Conservation (phyloP, 805 yeast species). For the Ogataea salicorniae region DNA sequence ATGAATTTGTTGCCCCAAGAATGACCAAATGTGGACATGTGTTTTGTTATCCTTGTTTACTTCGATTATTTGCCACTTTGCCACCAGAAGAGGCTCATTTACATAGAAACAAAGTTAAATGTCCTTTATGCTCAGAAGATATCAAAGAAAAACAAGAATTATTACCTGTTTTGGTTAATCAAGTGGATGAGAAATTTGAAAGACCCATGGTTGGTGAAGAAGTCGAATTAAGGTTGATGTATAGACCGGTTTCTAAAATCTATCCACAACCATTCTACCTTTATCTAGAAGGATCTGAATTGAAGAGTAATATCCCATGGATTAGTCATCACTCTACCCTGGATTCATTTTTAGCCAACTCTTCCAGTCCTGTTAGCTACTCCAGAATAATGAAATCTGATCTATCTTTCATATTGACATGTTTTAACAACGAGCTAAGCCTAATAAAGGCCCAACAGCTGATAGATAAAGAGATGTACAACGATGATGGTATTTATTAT, state of each 20-base stretch:
- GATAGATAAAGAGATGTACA: conserved; percentile 55
- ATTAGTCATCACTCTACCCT: conserved; percentile 25
- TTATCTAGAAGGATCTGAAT: conserved; percentile 19
- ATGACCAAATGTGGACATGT: conserved; percentile 96
- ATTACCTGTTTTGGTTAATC: conserved; percentile 57
- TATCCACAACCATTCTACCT: conserved; percentile 29
- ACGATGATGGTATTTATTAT: conserved; percentile 53
- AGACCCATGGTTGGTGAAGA: conserved; percentile 54
- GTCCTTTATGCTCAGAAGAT: conserved; percentile 73
- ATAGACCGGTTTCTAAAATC: conserved; percentile 31
- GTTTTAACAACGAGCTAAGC: conserved; percentile 56
- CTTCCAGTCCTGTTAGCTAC: conserved; percentile 37
- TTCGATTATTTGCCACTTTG: conserved; percentile 58
- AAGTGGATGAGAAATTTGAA: conserved; percentile 49
- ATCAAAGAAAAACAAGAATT: conserved; percentile 50
- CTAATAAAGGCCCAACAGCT: conserved; percentile 46
- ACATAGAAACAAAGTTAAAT: conserved; percentile 53
- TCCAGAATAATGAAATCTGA: conserved; percentile 71
- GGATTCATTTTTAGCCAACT: conserved; percentile 16
- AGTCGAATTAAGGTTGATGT: conserved; percentile 61
- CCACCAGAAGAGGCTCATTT: conserved; percentile 26
- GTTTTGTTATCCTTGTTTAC: conserved; percentile 76
- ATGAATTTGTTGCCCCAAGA: conserved; percentile 83
- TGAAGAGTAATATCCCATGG: conserved; percentile 52
- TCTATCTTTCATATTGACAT: conserved; percentile 43